Evolutionary conservation across 163 green algal genomes (phyloP).

Genomic region (Scenedesmus sp.): DNA sequence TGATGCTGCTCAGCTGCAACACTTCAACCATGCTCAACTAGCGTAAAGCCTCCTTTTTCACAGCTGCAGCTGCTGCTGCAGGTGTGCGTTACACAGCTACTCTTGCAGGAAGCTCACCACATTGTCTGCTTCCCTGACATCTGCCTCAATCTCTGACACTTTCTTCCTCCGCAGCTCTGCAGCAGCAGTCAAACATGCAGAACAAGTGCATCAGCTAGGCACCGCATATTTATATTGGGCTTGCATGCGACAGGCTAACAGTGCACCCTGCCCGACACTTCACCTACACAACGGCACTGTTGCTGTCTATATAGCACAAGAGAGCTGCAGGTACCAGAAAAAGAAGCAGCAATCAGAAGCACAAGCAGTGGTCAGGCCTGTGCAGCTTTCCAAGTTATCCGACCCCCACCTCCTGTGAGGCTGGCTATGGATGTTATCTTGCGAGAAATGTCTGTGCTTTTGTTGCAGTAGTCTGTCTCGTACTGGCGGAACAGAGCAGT

Average conservation of each 20-base stretch:
- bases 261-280: no score
- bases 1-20: background rate
- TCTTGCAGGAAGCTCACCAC: constrained; percentile 54
- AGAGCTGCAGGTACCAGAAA: no score
- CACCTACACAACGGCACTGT: no score
- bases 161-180: constrained; percentile 66
- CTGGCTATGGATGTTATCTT: constrained; percentile 72
- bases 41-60: background rate
- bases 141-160: constrained; percentile 69
- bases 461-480: constrained; percentile 91
- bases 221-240: background rate
- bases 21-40: background rate
- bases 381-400: background rate
- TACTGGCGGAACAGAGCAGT: constrained; percentile 86
- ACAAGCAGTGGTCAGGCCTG: no score
- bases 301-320: no score
- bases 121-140: constrained; percentile 70
- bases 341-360: no score
- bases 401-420: constrained; percentile 73
- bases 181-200: background rate
- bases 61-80: background rate
- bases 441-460: constrained; percentile 80
- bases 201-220: background rate
- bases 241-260: no score
- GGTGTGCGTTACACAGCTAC: background rate